Base-by-base conservation (phyloP, 2,329 filamentous ascomycete genomes). In the Trichophyton equinum region DNA sequence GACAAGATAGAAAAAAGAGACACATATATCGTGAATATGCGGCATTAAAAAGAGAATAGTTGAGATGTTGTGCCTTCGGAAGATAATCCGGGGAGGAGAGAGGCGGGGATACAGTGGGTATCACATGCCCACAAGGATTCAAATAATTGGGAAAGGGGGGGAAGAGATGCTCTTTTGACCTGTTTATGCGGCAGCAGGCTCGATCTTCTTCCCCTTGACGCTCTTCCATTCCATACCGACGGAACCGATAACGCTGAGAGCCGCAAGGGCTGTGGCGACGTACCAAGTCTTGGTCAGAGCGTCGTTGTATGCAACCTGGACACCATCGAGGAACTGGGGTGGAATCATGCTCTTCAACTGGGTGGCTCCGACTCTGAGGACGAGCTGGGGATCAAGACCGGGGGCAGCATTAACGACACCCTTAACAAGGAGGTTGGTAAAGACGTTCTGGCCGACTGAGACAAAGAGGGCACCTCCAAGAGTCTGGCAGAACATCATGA, bases 231-330 rank as follows among this genome's bases (percentile, higher is more conserved):
- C 81, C 65, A 88, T 79, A 5, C 75, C 73, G 0, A 78, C 66
- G 0, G 79, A 76, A 0, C 82, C 85, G 6, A 85, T 42, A 13
- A 86, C 75, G 3, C 77, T 79, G 7, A 85, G 61, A 6, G 75
- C 75, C 0, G 78, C 76, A 67, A 85, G 73, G 1, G 81, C 79
- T 6, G 85, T 74, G 1, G 78, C 79, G 7, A 88, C 81, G 63
- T 82, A 80, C 68, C 86, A 89, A 0, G 80, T 79, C 62, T 79
- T 73, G 1, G 78, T 78, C 42, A 89, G 71, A 0, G 84, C 77
- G 25, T 75, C 69, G 68, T 88, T 88, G 73, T 89, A 89, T 0
- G 84, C 85, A 0, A 75, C 64, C 1, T 85, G 74, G 7, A 91
- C 84, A 0, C 75, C 73, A 1, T 70, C 67, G 3, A 85, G 70